Evolutionary conservation across 345 rosid genomes (phyloP), one percentile per base, ranked within the genome.

Genomic region (thale cress (Arabidopsis thaliana)): DNA sequence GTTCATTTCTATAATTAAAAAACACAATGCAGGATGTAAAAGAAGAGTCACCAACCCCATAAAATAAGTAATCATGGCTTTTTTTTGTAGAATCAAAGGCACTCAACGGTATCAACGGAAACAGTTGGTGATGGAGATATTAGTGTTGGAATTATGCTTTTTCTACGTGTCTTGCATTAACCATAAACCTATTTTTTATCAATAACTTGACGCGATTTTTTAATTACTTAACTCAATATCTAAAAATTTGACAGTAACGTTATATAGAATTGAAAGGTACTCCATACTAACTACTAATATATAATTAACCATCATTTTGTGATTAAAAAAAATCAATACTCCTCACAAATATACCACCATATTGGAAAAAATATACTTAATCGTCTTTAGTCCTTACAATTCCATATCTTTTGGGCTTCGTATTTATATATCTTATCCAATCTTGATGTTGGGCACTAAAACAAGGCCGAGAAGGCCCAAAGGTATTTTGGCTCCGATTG

Each of bases 131-230:
- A 16, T 56, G 22, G 34, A 40, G 34, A 61, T 61, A 40, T 60
- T 36, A 42, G 71, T 22, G 71, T 65, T 70, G 76, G 80, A 63
- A 30, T 37, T 70, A 25, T 38, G 38, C 60, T 63, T 66, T 77
- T 64, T 77, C 66, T 58, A 77, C 76, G 80, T 77, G 76, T 77
- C 60, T 64, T 70, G 71, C 71, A 76, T 53, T 68, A 77, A 56
- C 52, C 59, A 51, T 69, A 63, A 69, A 5, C 59, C 53, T 20
- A 7, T 5, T 30, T 55, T 28, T 13, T 4, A 25, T 53, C 14
- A 53, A 25, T 53, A 20, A 0, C 51, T 49, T 49, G 8, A 1
- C 22, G 11, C 28, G 25, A 46, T 7, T 46, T 46, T 7, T 16
- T 16, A 44, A 46, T 42, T 42, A 42, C 16, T 42, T 3, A 4